Conservation (phyloP, 768 basidiomycete species). For the Lentinula raphanica region DNA sequence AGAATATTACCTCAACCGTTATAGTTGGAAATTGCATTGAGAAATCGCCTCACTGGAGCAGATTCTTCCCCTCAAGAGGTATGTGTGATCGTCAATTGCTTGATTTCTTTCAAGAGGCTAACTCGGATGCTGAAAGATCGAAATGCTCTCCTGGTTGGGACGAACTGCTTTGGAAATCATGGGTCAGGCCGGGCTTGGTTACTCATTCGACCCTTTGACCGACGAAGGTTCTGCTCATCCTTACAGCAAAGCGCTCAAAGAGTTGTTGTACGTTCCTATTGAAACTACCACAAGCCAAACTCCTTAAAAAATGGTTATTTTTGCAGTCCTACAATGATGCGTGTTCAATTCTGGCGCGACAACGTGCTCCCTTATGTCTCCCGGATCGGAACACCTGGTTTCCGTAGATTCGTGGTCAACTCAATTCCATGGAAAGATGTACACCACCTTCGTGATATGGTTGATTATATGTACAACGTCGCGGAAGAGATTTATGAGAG, state of each 20-base stretch:
- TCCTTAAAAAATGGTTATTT: too few relatives aligned
- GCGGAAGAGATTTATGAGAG: conserved; percentile 20
- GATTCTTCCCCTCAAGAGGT: not conserved
- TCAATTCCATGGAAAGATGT: conserved; percentile 17
- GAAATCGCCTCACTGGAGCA: not conserved
- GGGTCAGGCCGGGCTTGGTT: conserved; percentile 4
- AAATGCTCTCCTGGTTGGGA: conserved; percentile 11
- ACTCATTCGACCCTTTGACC: conserved; percentile 4
- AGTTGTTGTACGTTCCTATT: not conserved
- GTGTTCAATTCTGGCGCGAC: not conserved
- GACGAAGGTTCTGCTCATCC: conserved; percentile 1
- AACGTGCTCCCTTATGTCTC: conserved; percentile 17
- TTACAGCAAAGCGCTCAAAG: not conserved
- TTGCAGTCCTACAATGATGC: not conserved
- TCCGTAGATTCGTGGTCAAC: conserved; percentile 19
- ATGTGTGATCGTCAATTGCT: too few relatives aligned
- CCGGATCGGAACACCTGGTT: conserved; percentile 19
- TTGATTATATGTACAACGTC: conserved; percentile 23
- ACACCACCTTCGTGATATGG: conserved; percentile 19
- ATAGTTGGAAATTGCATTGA: not conserved
- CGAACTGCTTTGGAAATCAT: conserved; percentile 5
- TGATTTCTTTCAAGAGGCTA: too few relatives aligned
- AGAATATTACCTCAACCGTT: too few relatives aligned
- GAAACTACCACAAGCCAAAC: too few relatives aligned
- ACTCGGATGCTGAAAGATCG: too few relatives aligned